phyloP scores from a whole-genome alignment of 257 asterid species.

The Craterostigma plantagineum region DNA sequence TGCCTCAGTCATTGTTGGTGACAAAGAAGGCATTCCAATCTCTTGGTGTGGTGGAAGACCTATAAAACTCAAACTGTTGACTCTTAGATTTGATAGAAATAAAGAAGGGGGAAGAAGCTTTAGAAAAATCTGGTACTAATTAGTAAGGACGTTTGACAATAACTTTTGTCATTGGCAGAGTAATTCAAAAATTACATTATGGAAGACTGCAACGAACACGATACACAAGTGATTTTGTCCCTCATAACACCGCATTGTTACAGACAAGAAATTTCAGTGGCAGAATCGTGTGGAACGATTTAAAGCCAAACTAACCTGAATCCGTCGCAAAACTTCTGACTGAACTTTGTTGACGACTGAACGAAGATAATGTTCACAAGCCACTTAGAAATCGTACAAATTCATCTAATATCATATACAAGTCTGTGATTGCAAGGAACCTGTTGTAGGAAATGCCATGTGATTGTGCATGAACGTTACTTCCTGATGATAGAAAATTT shows the following conservation, averaged over 20 bases:
- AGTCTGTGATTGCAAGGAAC: constrained; percentile 4
- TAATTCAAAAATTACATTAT: too few relatives aligned
- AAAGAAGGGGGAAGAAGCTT: too few relatives aligned
- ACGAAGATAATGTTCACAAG: constrained; percentile 10
- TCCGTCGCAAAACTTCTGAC: constrained; percentile 41
- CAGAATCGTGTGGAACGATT: too few relatives aligned
- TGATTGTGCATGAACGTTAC: constrained; percentile 19
- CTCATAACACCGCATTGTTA: too few relatives aligned
- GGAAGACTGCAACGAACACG: too few relatives aligned
- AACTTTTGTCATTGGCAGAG: too few relatives aligned
- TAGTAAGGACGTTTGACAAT: too few relatives aligned
- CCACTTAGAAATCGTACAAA: constrained; percentile 4
- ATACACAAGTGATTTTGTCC: too few relatives aligned
- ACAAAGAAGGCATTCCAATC: constrained; percentile 98
- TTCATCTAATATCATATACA: too few relatives aligned
- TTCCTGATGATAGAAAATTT: constrained; percentile 27
- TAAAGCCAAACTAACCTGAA: constrained; percentile 34
- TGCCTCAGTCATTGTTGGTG: constrained; percentile 99
- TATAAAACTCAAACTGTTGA: constrained; percentile 18
- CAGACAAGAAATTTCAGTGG: too few relatives aligned
- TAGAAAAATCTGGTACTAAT: too few relatives aligned
- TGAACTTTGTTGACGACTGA: constrained; percentile 25
- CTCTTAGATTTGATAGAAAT: too few relatives aligned
- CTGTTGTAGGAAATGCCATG: constrained; percentile 26
- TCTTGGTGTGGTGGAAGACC: constrained; percentile 94